Base-by-base conservation (phyloP, 2,329 filamentous ascomycete genomes). In the Camptophora hylomeconis region DNA sequence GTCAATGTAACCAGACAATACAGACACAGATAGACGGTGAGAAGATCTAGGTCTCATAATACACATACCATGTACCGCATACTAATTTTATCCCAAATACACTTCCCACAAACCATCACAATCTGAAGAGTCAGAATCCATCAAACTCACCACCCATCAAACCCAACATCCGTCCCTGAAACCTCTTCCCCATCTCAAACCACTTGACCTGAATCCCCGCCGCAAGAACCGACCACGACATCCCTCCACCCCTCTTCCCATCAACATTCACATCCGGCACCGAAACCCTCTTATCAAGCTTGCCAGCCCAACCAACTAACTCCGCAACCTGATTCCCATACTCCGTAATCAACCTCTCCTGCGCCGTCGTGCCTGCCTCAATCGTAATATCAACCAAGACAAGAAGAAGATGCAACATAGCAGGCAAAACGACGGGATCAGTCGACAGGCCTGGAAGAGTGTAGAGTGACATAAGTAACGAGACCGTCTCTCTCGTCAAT, bases 401-500 rank as follows among this genome's bases (percentile, higher is more conserved):
- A 27, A 93, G 62, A 35, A 93, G 69, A 2, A 76, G 73, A 33
- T 92, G 80, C 2, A 95, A 58, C 32, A 92, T 63, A 0, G 82
- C 79, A 26, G 78, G 73, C 12, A 82, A 64, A 1, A 93, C 69
- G 1, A 61, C 57, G 1, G 76, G 53, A 38, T 89, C 79, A 2
- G 67, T 69, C 16, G 65, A 61, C 20, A 65, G 63, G 24, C 63
- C 56, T 3, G 58, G 48, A 13, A 42, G 44, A 24, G 53, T 23
- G 63, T 71, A 67, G 2, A 93, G 61, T 2, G 68, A 62, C 44
- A 94, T 69, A 3, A 95, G 60, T n/a, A 98, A 57, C 24, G 78
- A 69, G 72, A 86, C 86, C 11, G 92, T 69, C 53, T 94, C 83
- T 7, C 72, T 63, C 2, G 84, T 94, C 63, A 94, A 75, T 31